Percentiles rank a stretch among this genome's conserved stretches.
Evolutionary conservation across 306 rosid species (phyloP).

Genomic region (Morella rubra): DNA sequence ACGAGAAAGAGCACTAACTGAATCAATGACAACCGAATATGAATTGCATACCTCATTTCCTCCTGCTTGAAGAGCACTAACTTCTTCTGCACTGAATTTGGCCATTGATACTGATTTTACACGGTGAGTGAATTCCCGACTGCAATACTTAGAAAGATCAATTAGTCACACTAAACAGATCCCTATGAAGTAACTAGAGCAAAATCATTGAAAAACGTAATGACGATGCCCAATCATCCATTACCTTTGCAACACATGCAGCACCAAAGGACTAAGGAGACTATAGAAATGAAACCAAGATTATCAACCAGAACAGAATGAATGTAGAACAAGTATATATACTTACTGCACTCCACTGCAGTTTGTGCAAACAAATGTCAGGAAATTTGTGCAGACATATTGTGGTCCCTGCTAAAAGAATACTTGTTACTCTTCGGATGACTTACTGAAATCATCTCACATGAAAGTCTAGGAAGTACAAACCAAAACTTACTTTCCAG

Average conservation of each 20-base stretch:
- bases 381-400: constrained; percentile 86
- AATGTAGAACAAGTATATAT: neutral
- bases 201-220: neutral
- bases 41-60: constrained; percentile 74
- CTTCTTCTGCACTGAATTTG: constrained; percentile 74
- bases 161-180: constrained; percentile 11
- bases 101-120: constrained; percentile 92
- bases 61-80: constrained; percentile 75
- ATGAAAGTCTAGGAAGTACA: neutral
- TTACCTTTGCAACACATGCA: neutral
- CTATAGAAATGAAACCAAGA: neutral
- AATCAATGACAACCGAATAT: neutral
- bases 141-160: constrained; percentile 34
- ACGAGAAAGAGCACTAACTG: neutral
- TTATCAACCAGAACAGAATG: constrained; percentile 1
- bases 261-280: neutral
- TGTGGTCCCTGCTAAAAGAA: constrained; percentile 77
- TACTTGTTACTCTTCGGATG: constrained; percentile 1
- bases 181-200: neutral
- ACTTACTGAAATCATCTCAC: neutral
- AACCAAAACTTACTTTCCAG: neutral
- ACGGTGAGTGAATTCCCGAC: constrained; percentile 91
- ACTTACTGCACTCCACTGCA: constrained; percentile 98
- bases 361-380: constrained; percentile 78
- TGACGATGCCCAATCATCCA: neutral